Base-by-base conservation (phyloP, 345 rosid species). In the Diplotaxis tenuifolia region DNA sequence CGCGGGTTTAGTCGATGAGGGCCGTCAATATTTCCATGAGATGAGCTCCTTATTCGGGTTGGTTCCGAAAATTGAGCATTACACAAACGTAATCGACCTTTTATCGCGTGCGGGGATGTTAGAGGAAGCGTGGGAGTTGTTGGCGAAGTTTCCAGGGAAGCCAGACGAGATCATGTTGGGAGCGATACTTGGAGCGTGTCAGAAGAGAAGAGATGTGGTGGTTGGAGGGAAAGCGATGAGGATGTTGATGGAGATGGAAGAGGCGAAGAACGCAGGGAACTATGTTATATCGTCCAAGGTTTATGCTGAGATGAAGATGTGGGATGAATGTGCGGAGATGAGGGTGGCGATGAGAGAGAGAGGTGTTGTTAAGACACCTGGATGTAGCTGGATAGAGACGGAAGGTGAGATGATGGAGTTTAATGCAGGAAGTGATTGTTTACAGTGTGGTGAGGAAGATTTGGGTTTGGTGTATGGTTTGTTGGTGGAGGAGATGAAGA, bases 81-180 rank as follows among this genome's bases (percentile, higher is more conserved):
- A 82, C 82, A 85, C 98, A 78, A 91, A 91, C 85, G 86, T 91
- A 82, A 86, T 91, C 61, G 97, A 93, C 78, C 96, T 93, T 57
- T 68, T 85, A 68, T 88, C 94, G 19, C 96, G 97, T 50, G 89
- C 89, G 22, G 97, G 98, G 27, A 58, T 62, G 75, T 66, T 93
- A 16, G 15, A 79, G 4, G 96, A 91, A 82, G 97, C 97, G n/a
- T 91, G 94, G 97, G 86, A 89, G 57, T 73, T 93, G 27, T 70
- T 93, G 66, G 83, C 80, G 69, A 85, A 69, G 72, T 89, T 83
- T 87, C 97, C 96, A 28, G 92, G 85, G 75, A 87, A 93, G 72
- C 89, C 89, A 29, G 98, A 93, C 62, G 97, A 82, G 82, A 72
- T 86, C 74, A 73, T 83, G 36, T 59, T 93, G 23, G 94, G 96